Evolutionary conservation across 441 rosid species (phyloP).

Genomic region (Caryocar brasiliense): DNA sequence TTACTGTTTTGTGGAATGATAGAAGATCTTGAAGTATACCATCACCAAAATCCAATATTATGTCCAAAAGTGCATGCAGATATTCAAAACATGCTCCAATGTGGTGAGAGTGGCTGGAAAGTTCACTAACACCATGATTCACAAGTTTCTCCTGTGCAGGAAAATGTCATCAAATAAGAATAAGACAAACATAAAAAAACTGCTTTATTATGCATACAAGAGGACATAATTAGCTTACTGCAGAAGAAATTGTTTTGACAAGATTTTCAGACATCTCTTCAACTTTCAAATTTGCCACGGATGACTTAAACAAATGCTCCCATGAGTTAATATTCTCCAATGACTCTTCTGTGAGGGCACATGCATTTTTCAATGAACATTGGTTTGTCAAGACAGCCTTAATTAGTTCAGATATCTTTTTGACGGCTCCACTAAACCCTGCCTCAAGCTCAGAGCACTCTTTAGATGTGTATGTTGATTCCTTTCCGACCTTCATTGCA

Average conservation of each 20-base stretch:
- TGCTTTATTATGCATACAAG: background rate
- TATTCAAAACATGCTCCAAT: conserved; percentile 45
- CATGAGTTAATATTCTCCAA: conserved; percentile 46
- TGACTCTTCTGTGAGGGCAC: conserved; percentile 29
- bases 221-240: conserved; percentile 37
- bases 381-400: conserved; percentile 39
- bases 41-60: conserved; percentile 50
- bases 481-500: too few relatives aligned
- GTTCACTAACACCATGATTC: conserved; percentile 22
- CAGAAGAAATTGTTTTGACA: conserved; percentile 35
- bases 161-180: conserved; percentile 14
- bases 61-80: conserved; percentile 41
- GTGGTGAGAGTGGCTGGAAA: conserved; percentile 22
- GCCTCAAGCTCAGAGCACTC: conserved; percentile 31
- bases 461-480: too few relatives aligned
- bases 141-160: conserved; percentile 48
- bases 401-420: conserved; percentile 25
- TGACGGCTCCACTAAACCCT: conserved; percentile 34
- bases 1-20: conserved; percentile 64
- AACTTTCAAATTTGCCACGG: conserved; percentile 35
- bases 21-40: conserved; percentile 61
- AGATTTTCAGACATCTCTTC: conserved; percentile 42
- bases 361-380: conserved; percentile 23
- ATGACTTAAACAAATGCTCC: conserved; percentile 49
- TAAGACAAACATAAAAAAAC: conserved; percentile 1